Conservation (phyloP, 176 grass and related monocot genomes). For the Eragrostis curvula region DNA sequence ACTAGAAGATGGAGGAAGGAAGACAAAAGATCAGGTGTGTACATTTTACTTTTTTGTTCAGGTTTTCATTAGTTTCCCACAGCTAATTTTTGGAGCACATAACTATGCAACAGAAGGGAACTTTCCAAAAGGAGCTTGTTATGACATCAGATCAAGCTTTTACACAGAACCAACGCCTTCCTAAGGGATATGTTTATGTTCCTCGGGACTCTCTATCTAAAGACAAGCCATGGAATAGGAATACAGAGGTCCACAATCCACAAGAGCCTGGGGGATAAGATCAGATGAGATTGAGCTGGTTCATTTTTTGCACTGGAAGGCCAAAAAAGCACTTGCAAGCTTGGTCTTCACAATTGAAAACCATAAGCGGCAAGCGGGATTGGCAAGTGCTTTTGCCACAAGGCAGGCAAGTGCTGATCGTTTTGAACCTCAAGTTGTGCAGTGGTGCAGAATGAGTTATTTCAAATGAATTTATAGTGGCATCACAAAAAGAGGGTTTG, state of each 20-base stretch:
- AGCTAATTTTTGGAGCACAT: conserved; percentile 37
- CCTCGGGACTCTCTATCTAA: conserved; percentile 91
- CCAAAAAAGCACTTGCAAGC: conserved; percentile 11
- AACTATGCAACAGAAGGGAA: conserved; percentile 61
- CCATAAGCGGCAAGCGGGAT: not conserved
- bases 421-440: conserved; percentile 50
- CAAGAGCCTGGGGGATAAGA: conserved; percentile 86
- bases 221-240: conserved; percentile 64
- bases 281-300: conserved; percentile 42
- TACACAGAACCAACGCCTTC: conserved; percentile 89
- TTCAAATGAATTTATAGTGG: conserved; percentile 39
- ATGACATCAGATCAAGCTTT: conserved; percentile 97
- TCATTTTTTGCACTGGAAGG: conserved; percentile 39
- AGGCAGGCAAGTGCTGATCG: conserved; percentile 37
- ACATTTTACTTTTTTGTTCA: conserved; percentile 34
- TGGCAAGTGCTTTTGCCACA: conserved; percentile 35
- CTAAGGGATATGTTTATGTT: conserved; percentile 90
- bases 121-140: conserved; percentile 81
- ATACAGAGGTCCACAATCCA: conserved; percentile 59
- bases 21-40: conserved; percentile 68
- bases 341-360: conserved; percentile 40
- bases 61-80: conserved; percentile 16
- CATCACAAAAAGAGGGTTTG: conserved; percentile 32
- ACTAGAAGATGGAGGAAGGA: conserved; percentile 71
- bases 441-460: conserved; percentile 52